These are phyloP conservation scores for Yarrowia osloensis DNA, from an alignment of 805 yeast species.

Conservation along the genomic window DNA sequence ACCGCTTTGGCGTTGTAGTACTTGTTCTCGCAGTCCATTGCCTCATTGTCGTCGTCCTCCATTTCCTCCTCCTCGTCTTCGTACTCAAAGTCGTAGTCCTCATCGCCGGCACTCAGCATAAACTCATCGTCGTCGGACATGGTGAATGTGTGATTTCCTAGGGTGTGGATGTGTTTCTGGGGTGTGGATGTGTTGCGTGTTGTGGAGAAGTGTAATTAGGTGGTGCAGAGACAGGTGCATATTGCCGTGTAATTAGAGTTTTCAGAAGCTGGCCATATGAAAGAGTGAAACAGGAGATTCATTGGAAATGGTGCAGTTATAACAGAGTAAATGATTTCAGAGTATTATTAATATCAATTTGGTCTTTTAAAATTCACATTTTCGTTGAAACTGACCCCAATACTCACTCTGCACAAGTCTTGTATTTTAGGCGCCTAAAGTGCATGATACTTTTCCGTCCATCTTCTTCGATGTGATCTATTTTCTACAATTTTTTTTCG, in stretches of 20 bases:
- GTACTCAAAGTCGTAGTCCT: constrained; percentile 45
- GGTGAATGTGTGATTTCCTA: too few relatives aligned
- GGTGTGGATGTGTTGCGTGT: background rate
- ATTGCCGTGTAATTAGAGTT: background rate
- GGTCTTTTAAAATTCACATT: too few relatives aligned
- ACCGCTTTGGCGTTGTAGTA: constrained; percentile 46
- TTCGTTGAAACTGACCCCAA: too few relatives aligned
- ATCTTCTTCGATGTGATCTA: too few relatives aligned
- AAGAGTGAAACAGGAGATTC: too few relatives aligned
- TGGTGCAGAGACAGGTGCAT: constrained; percentile 13
- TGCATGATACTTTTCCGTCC: too few relatives aligned
- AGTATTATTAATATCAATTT: too few relatives aligned
- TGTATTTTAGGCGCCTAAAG: too few relatives aligned
- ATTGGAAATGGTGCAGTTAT: too few relatives aligned
- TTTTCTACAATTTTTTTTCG: too few relatives aligned
- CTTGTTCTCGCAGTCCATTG: constrained; percentile 38
- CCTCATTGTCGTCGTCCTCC: constrained; percentile 37
- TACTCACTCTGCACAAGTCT: too few relatives aligned
- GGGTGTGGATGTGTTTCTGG: background rate
- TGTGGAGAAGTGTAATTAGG: constrained; percentile 23
- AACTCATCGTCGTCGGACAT: constrained; percentile 47
- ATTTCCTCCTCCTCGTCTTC: constrained; percentile 44
- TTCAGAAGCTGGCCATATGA: background rate
- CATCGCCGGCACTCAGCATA: constrained; percentile 46
- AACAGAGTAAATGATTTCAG: too few relatives aligned